Base-by-base conservation (phyloP, 805 yeast genomes). In the Yarrowia osloensis region DNA sequence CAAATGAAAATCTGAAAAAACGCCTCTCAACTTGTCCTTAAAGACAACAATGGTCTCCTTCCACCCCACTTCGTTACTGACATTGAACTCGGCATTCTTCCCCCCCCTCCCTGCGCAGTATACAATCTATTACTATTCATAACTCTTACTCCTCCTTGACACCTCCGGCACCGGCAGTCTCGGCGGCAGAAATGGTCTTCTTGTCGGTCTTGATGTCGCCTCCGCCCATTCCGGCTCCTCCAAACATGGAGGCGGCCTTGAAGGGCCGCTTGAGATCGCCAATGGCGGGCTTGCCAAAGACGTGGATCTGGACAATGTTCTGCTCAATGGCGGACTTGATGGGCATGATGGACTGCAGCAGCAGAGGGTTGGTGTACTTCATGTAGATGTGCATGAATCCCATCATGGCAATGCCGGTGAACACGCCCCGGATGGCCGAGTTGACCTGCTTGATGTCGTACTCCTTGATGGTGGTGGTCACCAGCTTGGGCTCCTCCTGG, bases 251-350 rank as follows among this genome's bases (percentile, higher is more conserved):
- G 65, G 92, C 86, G 68, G 93, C 86, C 83, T 90, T 90, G 88
- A 95, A 95, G 55, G 99, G 99, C 83, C 99, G 90, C 86, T 91
- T 91, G 80, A 92, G 86, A 74, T 90, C 97, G 72, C 97, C 98
- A 61, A 84, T 73, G 28, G 97, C 95, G 44, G 93, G 85, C 74
- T 85, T 81, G 72, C 92, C 92, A 74, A 90, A 90, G 68, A 95
- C 75, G 78, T 95, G 97, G 78, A 95, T 91, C 83, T 91, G 87
- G 73, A 94, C 97, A 72, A 91, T 86, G 81, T 92, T 92, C 75
- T 90, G 81, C 81, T 95, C 98, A 67, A 91, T 80, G 55, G 96
- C 97, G 73, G 90, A 81, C 85, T 95, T 95, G 74, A 95, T 81
- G 65, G 97, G 94, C 65, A 96, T 85, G 73, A 95, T 85, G 70